phyloP scores from a whole-genome alignment of 352 stramenopile species.

The Phytopythium chamaehyphon region DNA sequence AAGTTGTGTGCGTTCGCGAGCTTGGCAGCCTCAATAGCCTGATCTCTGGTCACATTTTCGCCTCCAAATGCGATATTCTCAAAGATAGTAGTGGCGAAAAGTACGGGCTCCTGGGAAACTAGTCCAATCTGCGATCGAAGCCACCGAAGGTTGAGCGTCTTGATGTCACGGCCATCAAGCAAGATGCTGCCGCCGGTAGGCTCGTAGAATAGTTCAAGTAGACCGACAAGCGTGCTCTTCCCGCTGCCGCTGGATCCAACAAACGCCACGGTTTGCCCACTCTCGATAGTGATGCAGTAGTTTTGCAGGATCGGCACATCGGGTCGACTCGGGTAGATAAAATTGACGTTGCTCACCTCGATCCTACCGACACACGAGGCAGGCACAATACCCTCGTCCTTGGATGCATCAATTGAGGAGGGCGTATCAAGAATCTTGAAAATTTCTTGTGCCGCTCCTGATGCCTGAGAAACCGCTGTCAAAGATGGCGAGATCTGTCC shows the following conservation, averaged over 20 bases:
- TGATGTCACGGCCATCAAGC: constrained; percentile 79
- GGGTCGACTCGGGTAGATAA: constrained; percentile 65
- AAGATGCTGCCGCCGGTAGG: constrained; percentile 57
- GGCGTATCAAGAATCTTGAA: constrained; percentile 49
- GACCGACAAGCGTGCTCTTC: constrained; percentile 41
- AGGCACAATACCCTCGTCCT: constrained; percentile 19
- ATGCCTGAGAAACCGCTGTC: constrained; percentile 30
- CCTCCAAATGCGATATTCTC: constrained; percentile 89
- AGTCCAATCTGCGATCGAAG: constrained; percentile 63
- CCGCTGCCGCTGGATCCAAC: constrained; percentile 26
- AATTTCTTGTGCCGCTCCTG: constrained; percentile 28
- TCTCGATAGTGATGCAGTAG: constrained; percentile 33
- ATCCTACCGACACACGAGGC: constrained; percentile 28
- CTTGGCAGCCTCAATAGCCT: constrained; percentile 54
- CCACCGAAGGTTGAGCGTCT: constrained; percentile 73
- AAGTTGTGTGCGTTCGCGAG: constrained; percentile 29
- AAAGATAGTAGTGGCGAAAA: constrained; percentile 86
- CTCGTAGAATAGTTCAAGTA: constrained; percentile 90
- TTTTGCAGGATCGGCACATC: constrained; percentile 22
- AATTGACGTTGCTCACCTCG: constrained; percentile 44
- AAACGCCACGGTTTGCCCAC: constrained; percentile 26
- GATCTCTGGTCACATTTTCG: constrained; percentile 48
- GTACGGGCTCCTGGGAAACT: constrained; percentile 83
- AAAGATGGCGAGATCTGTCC: constrained; percentile 42
- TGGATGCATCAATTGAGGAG: constrained; percentile 40